Percentiles rank a stretch among this genome's conserved stretches.
Evolutionary conservation across 2,329 filamentous ascomycete species (phyloP).

Genomic region (Beauveria rudraprayagi): DNA sequence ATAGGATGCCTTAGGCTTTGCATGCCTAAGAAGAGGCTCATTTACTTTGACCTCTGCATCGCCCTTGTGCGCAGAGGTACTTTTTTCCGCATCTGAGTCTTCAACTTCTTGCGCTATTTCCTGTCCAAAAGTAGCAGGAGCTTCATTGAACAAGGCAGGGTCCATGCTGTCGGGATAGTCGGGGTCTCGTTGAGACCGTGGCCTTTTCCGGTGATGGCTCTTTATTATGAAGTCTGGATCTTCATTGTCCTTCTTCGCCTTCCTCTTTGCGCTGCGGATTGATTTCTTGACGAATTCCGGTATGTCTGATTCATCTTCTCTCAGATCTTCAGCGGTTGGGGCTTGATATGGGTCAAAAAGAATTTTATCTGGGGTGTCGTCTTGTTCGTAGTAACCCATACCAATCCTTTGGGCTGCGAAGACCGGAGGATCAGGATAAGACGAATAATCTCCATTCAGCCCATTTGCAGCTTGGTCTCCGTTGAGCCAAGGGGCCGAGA

Average conservation of each 20-base stretch:
- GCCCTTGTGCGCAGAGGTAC: slow-evolving; percentile 12
- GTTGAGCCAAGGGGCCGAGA: slow-evolving; percentile 1
- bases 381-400: slow-evolving; percentile 54
- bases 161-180: slow-evolving; percentile 38
- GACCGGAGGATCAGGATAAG: slow-evolving; percentile 43
- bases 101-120: slow-evolving; percentile 14
- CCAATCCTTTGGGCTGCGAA: slow-evolving; percentile 44
- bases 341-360: slow-evolving; percentile 51
- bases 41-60: slow-evolving; percentile 27
- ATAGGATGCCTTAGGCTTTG: slow-evolving; percentile 44
- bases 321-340: slow-evolving; percentile 37
- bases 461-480: slow-evolving; percentile 2
- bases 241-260: slow-evolving; percentile 44
- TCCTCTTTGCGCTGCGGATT: slow-evolving; percentile 44
- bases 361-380: slow-evolving; percentile 49
- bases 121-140: slow-evolving; percentile 13
- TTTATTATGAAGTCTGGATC: slow-evolving; percentile 44
- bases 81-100: slow-evolving; percentile 10
- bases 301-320: slow-evolving; percentile 36
- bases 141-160: slow-evolving; percentile 40
- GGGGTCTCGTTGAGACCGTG: slow-evolving; percentile 18
- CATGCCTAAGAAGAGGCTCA: slow-evolving; percentile 42
- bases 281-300: slow-evolving; percentile 49
- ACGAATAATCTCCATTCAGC: slow-evolving; percentile 23
- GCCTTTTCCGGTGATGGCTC: slow-evolving; percentile 34